Percentiles rank a stretch among this genome's conserved stretches.
Evolutionary conservation across 129 eudicot genomes (phyloP).

Genomic region (Chrysanthemum seticuspe): DNA sequence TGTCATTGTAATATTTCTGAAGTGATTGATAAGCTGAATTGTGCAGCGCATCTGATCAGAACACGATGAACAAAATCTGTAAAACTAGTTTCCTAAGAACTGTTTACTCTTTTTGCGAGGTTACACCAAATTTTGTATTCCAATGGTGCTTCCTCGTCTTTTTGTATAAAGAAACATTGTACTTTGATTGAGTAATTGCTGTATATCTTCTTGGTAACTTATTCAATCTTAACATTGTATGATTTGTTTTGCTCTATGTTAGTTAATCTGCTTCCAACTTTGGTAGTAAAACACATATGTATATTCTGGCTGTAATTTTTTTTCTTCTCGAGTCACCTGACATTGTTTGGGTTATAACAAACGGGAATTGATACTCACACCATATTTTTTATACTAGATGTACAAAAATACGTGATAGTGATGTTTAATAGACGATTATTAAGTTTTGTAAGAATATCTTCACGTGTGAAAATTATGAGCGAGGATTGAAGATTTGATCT

Average conservation of each 20-base stretch:
- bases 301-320: neutral
- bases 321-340: neutral
- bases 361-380: too few species aligned
- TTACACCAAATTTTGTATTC: constrained; percentile 52
- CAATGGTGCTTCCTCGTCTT: constrained; percentile 35
- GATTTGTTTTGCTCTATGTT: neutral
- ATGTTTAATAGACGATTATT: too few species aligned
- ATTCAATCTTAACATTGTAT: neutral
- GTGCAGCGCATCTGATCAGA: constrained; percentile 19
- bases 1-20: constrained; percentile 1
- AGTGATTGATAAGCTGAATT: constrained; percentile 11
- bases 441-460: too few species aligned
- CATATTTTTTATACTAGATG: too few species aligned
- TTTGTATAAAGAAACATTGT: constrained; percentile 29
- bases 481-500: too few species aligned
- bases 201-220: constrained; percentile 4
- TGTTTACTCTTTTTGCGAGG: constrained; percentile 14
- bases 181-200: neutral
- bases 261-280: neutral
- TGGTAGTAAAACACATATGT: neutral
- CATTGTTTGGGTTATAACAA: neutral
- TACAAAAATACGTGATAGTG: too few species aligned
- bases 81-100: neutral
- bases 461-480: too few species aligned
- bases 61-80: constrained; percentile 10